Base-by-base conservation (phyloP, 768 basidiomycete genomes). In the Kwoniella sp. region DNA sequence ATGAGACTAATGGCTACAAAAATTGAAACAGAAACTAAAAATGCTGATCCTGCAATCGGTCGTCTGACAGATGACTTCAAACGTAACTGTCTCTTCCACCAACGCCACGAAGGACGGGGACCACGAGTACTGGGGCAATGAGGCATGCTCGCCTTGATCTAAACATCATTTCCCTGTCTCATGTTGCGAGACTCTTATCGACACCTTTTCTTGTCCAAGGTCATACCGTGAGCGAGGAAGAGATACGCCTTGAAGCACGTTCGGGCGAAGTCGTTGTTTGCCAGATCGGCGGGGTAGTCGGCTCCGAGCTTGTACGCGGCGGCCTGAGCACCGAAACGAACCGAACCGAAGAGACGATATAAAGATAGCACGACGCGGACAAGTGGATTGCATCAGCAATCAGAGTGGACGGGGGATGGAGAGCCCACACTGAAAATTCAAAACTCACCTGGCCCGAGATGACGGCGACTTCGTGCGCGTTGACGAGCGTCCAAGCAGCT, bases 401-500 rank as follows among this genome's bases (percentile, higher is more conserved):
- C 50, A 31, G 11, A 26, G 31, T 26, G 17, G 53, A 15, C 28
- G 15, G 31, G 23, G 50, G 25, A 28, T 30, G 26, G 28, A n/a
- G n/a, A n/a, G n/a, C n/a, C n/a, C n/a, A n/a, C n/a, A n/a, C n/a
- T n/a, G n/a, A n/a, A n/a, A n/a, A n/a, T n/a, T n/a, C 0, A 25
- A 17, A 20, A 63, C 67, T 53, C 26, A 68, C 67, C 30, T 57
- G 50, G 23, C 81, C 81, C 0, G 70, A 73, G 55, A 82, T 80
- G 55, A 76, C 65, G 48, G 78, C 81, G 11, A 79, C 68, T 69
- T 82, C 82, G 69, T 82, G 82, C 0, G 80, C 79, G 55, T 83
- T 82, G 58, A 82, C 82, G 20, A 83, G 67, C 0, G 82, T 83
- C 82, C 82, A 83, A 4, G 81, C 76, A 5, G 72, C 82, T 8